phyloP scores from a whole-genome alignment of 2,329 filamentous ascomycete species.

The Apiospora hydei region DNA sequence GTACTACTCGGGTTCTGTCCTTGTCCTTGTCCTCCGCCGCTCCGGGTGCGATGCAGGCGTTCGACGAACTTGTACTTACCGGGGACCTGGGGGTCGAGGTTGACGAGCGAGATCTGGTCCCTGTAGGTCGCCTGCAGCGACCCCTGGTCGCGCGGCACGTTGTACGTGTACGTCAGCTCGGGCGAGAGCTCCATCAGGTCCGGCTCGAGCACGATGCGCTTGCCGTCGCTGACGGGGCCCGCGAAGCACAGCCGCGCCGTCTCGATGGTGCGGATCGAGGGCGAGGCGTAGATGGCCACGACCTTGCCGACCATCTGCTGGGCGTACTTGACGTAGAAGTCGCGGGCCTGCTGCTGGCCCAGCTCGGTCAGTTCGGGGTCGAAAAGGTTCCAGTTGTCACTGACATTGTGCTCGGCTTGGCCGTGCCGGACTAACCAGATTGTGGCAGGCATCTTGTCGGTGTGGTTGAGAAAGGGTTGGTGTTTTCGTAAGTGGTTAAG shows the following conservation, averaged over 20 bases:
- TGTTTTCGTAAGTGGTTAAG: background rate
- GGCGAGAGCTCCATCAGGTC: background rate
- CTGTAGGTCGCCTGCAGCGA: background rate
- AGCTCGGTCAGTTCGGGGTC: background rate
- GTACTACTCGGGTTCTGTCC: too few species aligned
- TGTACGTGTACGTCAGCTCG: fast-evolving
- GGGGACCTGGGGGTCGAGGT: background rate
- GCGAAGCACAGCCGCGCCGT: background rate
- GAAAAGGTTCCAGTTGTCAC: background rate
- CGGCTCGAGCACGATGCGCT: background rate
- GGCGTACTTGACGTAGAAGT: background rate
- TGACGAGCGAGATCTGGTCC: background rate
- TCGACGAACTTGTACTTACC: background rate
- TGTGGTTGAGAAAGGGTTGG: too few species aligned
- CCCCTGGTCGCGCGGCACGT: background rate
- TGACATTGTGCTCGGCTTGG: background rate
- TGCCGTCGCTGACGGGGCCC: background rate
- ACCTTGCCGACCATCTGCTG: background rate
- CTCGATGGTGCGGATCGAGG: background rate
- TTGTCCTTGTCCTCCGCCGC: background rate
- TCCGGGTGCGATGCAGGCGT: background rate
- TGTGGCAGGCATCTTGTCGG: background rate
- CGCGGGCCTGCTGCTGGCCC: background rate
- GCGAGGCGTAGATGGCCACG: background rate
- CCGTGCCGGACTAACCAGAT: background rate